Evolutionary conservation across 139 green algal species (phyloP), one percentile per base, ranked within the genome.

Genomic region (Micractinium conductrix): DNA sequence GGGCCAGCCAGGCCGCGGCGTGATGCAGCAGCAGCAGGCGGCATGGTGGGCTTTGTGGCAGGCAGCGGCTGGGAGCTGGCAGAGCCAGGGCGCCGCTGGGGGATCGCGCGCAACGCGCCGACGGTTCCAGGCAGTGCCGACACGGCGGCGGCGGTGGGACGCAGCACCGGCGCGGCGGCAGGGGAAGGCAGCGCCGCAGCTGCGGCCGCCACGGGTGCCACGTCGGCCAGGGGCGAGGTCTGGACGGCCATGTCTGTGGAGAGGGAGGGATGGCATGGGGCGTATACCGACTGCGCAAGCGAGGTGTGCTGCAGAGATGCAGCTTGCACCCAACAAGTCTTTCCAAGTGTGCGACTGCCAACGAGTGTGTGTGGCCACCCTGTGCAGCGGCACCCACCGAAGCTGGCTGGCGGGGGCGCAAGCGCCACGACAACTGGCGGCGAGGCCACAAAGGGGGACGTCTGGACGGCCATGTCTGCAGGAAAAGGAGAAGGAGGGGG

Each of bases 161-260:
- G n/a, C 48, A 58, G 48, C 30, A 45, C n/a, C 1, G 45, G n/a
- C 38, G 72, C 33, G 38, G 19, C 7, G 26, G 48, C 5, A 17
- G 74, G n/a, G n/a, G n/a, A n/a, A n/a, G n/a, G n/a, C n/a, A n/a
- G n/a, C n/a, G n/a, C n/a, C n/a, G 58, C 33, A 14, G 65, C 65
- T 7, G 26, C 33, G 33, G 65, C 65, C 33, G 37, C 33, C 65
- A 72, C 35, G 14, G 65, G n/a, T 26, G 65, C 33, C 14, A 14
- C 30, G 2, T 28, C 50, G 21, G 30, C 30, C 24, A 38, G 45
- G 26, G 76, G 76, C 12, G 76, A 82, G 24, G 76, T 82, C 58
- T 82, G 76, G 38, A 58, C 72, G 28, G 76, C 76, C 76, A 82
- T 82, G 38, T 82, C 76, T 82, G 76, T 48, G 48, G 1, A 8